Evolutionary conservation across 2,329 filamentous ascomycete genomes (phyloP), one percentile per base, ranked within the genome.

Genomic region (Niveomyces coronatus): DNA sequence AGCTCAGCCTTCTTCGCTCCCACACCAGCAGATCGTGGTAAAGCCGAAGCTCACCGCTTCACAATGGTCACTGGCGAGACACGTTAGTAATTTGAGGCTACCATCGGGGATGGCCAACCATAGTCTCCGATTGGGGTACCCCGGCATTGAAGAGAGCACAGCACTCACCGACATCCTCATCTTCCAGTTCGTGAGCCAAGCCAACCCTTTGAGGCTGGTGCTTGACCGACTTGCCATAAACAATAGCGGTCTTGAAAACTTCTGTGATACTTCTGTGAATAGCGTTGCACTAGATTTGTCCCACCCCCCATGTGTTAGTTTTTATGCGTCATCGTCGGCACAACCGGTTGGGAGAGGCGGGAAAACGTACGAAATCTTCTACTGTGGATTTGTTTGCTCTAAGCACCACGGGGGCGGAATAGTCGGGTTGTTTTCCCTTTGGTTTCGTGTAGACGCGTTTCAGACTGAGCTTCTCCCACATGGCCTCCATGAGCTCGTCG

Each of bases 221-320:
- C 72, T 96, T 96, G 50, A 96, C 89, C 40, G 88, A 95, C 60
- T 89, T 91, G 50, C 91, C 91, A 61, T 96, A 98, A 29, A 98
- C 91, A 56, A 98, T 82, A 39, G 91, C 91, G 44, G 81, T 77
- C 64, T 89, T 93, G 72, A 98, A 98, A 51, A 94, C 82, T 52
- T 98, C 91, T 40, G 91, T 74, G 57, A 98, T 96, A 40, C 79
- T 93, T 59, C 91, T 86, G 65, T 98, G 91, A 58, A 98, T 98
- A 49, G 85, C 76, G 65, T 95, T 94, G 65, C 91, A 98, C 87
- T 94, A 55, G 39, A 22, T 18, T 34, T 30, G 39, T 41, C 35
- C 32, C 67, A 54, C 5, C 14, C 4, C n/a, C n/a, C n/a, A n/a
- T n/a, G n/a, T n/a, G n/a, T n/a, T n/a, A n/a, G n/a, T n/a, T n/a